phyloP scores from a whole-genome alignment of 1,284 basidiomycete genomes.

The Leccinum griseonigrum region DNA sequence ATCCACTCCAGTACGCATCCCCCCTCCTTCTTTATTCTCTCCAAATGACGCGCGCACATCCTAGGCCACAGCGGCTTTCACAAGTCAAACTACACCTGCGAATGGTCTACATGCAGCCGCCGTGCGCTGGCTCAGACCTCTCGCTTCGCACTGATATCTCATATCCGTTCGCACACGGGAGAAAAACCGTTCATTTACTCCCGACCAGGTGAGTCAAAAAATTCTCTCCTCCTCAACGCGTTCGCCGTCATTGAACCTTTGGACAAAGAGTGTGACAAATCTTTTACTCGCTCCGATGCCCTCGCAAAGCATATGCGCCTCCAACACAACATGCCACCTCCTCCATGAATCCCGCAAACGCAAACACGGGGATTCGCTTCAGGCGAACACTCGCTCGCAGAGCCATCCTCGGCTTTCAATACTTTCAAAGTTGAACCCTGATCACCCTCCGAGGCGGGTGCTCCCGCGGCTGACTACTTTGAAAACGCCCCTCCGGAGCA shows the following conservation, averaged over 20 bases:
- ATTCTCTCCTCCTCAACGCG: not conserved
- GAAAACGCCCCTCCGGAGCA: conserved; percentile 13
- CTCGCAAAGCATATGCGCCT: conserved; percentile 89
- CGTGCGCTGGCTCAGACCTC: conserved; percentile 82
- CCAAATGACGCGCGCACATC: conserved; percentile 1
- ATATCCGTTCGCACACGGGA: conserved; percentile 87
- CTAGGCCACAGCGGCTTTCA: conserved; percentile 81
- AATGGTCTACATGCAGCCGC: conserved; percentile 81
- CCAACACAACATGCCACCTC: conserved; percentile 77
- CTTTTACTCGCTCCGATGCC: conserved; percentile 89
- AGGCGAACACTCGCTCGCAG: conserved; percentile 24
- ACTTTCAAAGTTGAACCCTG: conserved; percentile 65
- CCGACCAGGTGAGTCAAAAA: conserved; percentile 56
- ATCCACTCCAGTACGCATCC: conserved; percentile 65
- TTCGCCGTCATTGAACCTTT: not conserved
- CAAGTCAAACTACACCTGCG: conserved; percentile 84
- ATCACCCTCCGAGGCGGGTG: conserved; percentile 40
- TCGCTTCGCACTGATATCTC: conserved; percentile 83
- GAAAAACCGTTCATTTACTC: conserved; percentile 90
- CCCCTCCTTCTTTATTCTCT: not conserved
- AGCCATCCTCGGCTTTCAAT: conserved; percentile 43
- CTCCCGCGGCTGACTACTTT: conserved; percentile 29
- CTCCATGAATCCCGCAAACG: conserved; percentile 66
- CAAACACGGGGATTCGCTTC: conserved; percentile 46
- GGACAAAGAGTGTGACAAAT: conserved; percentile 88